Base-by-base conservation (phyloP, 2,329 filamentous ascomycete genomes). In the Allantophomopsis lycopodina region DNA sequence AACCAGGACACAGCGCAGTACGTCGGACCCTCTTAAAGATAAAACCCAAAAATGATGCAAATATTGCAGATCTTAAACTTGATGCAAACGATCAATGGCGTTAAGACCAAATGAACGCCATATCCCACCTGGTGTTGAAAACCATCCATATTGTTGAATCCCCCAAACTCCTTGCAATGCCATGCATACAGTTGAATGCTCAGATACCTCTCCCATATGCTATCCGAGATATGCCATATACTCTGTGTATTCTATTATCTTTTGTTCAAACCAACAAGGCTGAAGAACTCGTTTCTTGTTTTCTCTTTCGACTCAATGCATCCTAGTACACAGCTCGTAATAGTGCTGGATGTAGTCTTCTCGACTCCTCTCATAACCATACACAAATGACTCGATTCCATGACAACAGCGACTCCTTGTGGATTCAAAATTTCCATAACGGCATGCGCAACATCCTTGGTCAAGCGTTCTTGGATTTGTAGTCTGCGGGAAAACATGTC, bases 351-450 rank as follows among this genome's bases (percentile, higher is more conserved):
- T 32, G 71, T 75, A 0, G 86, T 87, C 69, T 98, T 95, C 58
- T 95, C 76, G 8, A 98, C 89, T n/a, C 91, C 91, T 36, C 91
- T 77, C 88, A 95, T 96, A 13, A 94, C 87, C 89, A 96, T 98
- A 68, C 91, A 98, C 36, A 96, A 67, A 63, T 98, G 91, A 54
- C 78, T 88, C 12, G 85, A 93, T 56, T 98, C 91, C 81, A 98
- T 94, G 43, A 98, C 89, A 2, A 98, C 91, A 15, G 85, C 89
- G 2, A 98, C 89, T 36, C 91, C 91, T 56, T 93, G 86, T 2
- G 91, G 91, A 58, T 93, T 83, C 36, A 98, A 70, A 11, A 96
- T 79, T 55, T 96, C 88, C 57, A 87, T 87, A 46, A 98, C 81
- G 13, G 91, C 89, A 46, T 94, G 76, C 15, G 91, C 91, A 12